Evolutionary conservation across 2,329 filamentous ascomycete species (phyloP).

Genomic region (Beauveria bassiana): DNA sequence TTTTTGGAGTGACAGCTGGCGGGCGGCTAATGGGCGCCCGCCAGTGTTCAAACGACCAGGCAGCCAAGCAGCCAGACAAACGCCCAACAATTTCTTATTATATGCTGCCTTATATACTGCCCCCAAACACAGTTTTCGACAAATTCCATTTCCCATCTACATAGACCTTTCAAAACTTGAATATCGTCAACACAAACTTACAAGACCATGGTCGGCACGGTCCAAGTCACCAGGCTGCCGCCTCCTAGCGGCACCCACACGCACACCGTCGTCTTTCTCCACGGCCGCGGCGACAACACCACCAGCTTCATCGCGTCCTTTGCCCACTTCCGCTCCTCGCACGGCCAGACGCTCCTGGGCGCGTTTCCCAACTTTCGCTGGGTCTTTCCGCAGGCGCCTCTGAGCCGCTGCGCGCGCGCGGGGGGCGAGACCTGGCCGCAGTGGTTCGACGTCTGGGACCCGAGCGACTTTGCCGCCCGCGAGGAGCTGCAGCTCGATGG

Average conservation of each 20-base stretch:
- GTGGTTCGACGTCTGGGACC: constrained; percentile 46
- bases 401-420: constrained; percentile 18
- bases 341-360: constrained; percentile 26
- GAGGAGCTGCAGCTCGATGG: constrained; percentile 36
- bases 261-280: constrained; percentile 38
- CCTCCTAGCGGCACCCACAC: constrained; percentile 20
- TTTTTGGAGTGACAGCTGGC: too few relatives aligned
- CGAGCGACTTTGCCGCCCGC: constrained; percentile 29
- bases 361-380: constrained; percentile 38
- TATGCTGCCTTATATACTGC: too few relatives aligned
- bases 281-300: constrained; percentile 35
- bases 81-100: too few relatives aligned
- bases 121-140: too few relatives aligned
- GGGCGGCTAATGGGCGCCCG: too few relatives aligned
- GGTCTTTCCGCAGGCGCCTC: constrained; percentile 40
- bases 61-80: too few relatives aligned
- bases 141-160: too few relatives aligned
- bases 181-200: not conserved
- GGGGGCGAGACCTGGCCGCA: constrained; percentile 25
- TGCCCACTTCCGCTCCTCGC: constrained; percentile 23
- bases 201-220: not conserved
- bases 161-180: too few relatives aligned
- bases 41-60: too few relatives aligned
- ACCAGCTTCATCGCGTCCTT: constrained; percentile 25
- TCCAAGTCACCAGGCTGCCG: not conserved